Evolutionary conservation across 179 eudicot species (phyloP).

Genomic region (Silene coronaria): DNA sequence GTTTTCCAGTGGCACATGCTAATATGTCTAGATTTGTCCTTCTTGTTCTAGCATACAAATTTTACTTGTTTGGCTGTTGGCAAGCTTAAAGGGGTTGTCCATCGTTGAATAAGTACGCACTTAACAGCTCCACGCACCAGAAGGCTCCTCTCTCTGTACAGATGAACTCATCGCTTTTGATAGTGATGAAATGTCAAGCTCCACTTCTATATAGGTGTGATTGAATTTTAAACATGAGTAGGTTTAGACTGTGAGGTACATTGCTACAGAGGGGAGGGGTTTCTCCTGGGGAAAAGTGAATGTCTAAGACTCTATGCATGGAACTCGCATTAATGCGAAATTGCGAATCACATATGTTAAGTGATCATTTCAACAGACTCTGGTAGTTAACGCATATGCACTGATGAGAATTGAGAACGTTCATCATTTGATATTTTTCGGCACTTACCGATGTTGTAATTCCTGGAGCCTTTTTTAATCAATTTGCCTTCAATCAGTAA

Average conservation of each 20-base stretch:
- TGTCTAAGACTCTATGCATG: background rate
- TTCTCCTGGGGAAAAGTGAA: background rate
- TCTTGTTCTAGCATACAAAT: background rate
- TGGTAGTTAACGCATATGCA: conserved; percentile 7
- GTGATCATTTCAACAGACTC: background rate
- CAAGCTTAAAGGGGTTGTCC: background rate
- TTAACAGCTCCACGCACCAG: no score
- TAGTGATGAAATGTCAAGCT: background rate
- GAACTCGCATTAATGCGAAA: background rate
- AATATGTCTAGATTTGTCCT: background rate
- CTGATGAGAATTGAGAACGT: background rate
- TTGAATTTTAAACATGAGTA: no score
- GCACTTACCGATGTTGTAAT: background rate
- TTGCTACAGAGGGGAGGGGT: no score
- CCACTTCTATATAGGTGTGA: no score
- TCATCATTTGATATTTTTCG: background rate
- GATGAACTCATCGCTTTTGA: background rate
- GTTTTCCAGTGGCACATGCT: background rate
- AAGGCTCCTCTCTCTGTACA: background rate
- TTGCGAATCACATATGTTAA: background rate
- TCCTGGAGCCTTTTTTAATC: background rate
- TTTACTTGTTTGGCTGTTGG: background rate
- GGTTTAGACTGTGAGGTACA: no score
- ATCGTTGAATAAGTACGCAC: background rate
- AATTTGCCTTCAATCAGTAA: background rate